A percentile compares a stretch with the other conserved stretches of the same genome.
These are phyloP conservation scores for Lepidium africanum DNA, from an alignment of 345 rosid genomes.

Conservation along the genomic window DNA sequence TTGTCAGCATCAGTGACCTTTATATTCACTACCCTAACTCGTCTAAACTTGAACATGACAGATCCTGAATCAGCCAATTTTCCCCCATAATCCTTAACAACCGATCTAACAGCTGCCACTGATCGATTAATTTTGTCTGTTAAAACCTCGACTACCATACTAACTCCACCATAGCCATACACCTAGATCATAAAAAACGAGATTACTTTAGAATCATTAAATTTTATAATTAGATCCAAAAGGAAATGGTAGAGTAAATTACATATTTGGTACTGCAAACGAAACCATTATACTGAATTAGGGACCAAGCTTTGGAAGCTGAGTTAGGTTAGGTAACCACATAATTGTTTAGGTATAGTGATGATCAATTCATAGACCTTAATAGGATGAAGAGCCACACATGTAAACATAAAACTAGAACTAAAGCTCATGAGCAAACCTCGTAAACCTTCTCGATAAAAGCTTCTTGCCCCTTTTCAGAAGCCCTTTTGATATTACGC, in stretches of 20 bases:
- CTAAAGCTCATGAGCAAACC: conserved; percentile 34
- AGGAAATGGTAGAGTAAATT: neutral
- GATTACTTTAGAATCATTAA: conserved; percentile 3
- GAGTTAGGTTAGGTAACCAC: neutral
- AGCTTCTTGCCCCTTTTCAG: conserved; percentile 89
- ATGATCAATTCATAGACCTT: neutral
- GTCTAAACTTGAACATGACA: conserved; percentile 84
- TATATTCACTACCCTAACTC: conserved; percentile 66
- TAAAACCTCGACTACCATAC: conserved; percentile 83
- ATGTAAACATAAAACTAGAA: conserved; percentile 3
- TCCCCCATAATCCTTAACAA: conserved; percentile 80
- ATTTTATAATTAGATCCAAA: neutral
- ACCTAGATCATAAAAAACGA: conserved; percentile 38
- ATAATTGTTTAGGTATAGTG: neutral
- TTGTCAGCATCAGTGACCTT: conserved; percentile 66
- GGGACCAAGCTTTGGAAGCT: neutral
- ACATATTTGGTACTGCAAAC: neutral
- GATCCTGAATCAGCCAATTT: conserved; percentile 98
- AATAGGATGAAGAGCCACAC: neutral
- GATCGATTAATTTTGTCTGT: conserved; percentile 88
- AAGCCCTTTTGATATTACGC: conserved; percentile 82
- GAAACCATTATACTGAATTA: neutral
- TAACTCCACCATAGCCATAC: conserved; percentile 90
- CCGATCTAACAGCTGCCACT: conserved; percentile 74
- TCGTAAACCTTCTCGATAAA: conserved; percentile 80